phyloP scores from a whole-genome alignment of 2,329 filamentous ascomycete species.

The Aspergillus quadrilineatus region DNA sequence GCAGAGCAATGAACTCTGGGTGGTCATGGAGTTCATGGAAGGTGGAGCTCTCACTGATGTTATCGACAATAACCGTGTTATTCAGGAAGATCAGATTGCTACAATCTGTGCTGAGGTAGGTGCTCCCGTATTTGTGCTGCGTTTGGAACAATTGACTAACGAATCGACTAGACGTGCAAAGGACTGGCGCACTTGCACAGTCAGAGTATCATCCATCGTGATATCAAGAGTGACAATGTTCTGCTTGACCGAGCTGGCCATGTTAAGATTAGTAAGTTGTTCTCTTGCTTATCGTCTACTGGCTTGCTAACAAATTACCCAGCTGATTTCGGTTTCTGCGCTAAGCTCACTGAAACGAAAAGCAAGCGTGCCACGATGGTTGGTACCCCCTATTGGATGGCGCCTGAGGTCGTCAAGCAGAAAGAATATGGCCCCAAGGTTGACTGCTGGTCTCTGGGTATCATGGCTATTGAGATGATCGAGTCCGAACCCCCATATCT shows the following conservation, averaged over 20 bases:
- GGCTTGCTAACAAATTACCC: constrained; percentile 27
- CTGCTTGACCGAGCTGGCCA: constrained; percentile 90
- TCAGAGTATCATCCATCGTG: constrained; percentile 96
- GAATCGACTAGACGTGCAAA: constrained; percentile 74
- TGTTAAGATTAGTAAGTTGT: constrained; percentile 87
- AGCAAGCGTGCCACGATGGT: constrained; percentile 99
- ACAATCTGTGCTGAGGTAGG: constrained; percentile 94
- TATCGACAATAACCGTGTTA: constrained; percentile 93
- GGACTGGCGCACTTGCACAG: constrained; percentile 91
- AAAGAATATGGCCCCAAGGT: constrained; percentile 99
- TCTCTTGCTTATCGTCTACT: not conserved
- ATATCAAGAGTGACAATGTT: constrained; percentile 99
- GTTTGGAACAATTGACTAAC: constrained; percentile 10
- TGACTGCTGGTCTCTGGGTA: constrained; percentile 97
- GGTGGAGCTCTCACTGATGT: constrained; percentile 96
- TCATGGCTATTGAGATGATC: constrained; percentile 99
- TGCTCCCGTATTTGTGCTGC: constrained; percentile 6
- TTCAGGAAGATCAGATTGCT: constrained; percentile 95
- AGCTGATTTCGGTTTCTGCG: constrained; percentile 99
- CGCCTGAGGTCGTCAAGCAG: constrained; percentile 97
- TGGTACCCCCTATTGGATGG: constrained; percentile 99
- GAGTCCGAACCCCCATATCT: constrained; percentile 97
- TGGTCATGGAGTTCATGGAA: constrained; percentile 99
- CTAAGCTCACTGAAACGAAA: constrained; percentile 95
- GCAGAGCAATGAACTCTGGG: constrained; percentile 94